These are phyloP conservation scores for Aspergillus sp. DNA, from an alignment of 2,329 filamentous ascomycete species.

Conservation along the genomic window DNA sequence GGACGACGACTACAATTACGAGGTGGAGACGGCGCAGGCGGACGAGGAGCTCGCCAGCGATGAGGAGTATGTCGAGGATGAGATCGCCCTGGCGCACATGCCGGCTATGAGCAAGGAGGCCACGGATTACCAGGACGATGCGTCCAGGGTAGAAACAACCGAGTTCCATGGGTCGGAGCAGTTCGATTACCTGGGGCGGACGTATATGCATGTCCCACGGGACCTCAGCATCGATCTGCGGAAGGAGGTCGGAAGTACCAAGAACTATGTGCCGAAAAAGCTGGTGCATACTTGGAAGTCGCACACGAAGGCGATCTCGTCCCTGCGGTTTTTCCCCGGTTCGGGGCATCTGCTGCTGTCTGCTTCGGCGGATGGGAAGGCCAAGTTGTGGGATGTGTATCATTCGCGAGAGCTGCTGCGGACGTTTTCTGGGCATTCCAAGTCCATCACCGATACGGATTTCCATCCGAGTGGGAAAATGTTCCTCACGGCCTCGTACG, in stretches of 20 bases:
- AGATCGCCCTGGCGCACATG: constrained; percentile 43
- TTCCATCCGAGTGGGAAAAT: constrained; percentile 75
- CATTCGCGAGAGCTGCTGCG: constrained; percentile 80
- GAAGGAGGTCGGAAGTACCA: constrained; percentile 68
- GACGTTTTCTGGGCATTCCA: constrained; percentile 83
- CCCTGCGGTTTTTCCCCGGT: constrained; percentile 77
- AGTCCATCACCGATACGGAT: constrained; percentile 78
- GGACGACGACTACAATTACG: constrained; percentile 60
- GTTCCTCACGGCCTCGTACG: constrained; percentile 86
- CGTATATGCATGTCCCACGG: constrained; percentile 95
- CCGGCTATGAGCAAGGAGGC: constrained; percentile 43
- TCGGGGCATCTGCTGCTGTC: constrained; percentile 85
- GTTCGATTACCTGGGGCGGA: constrained; percentile 88
- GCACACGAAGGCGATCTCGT: constrained; percentile 76
- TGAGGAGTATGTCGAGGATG: constrained; percentile 65
- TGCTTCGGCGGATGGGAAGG: constrained; percentile 77
- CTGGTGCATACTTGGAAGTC: constrained; percentile 81
- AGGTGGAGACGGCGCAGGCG: constrained; percentile 57
- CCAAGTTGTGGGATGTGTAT: constrained; percentile 93
- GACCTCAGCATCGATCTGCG: constrained; percentile 77
- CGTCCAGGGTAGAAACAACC: constrained; percentile 66
- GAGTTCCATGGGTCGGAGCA: constrained; percentile 76
- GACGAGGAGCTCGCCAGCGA: constrained; percentile 67
- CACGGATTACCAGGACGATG: constrained; percentile 41
- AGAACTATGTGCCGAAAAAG: constrained; percentile 94